Base-by-base conservation (phyloP, 805 yeast genomes). In the Jamesozyma rosinii region DNA sequence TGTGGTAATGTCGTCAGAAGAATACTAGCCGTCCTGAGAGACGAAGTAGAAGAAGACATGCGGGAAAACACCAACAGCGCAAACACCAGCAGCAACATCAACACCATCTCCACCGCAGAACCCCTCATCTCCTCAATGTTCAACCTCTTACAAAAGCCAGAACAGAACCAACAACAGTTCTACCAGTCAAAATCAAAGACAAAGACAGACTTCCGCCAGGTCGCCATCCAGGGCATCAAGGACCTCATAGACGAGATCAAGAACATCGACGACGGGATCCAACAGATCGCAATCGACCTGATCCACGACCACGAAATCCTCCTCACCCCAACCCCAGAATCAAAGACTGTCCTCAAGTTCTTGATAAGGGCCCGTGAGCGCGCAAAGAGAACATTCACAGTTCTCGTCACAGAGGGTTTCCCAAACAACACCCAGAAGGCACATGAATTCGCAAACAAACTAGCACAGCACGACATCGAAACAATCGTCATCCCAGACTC, bases 401-500 rank as follows among this genome's bases (percentile, higher is more conserved):
- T 94, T 9, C 68, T 86, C 45, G 92, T 92, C 29, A 84, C 96
- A 1, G 98, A 92, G 63, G 79, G 81, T 43, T 90, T 78, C 63
- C 99, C 99, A 20, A 92, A 88, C 63, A 88, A 81, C 50, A 79
- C 84, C n/a, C 69, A 70, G 20, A 69, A 69, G 19, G 86, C 97
- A 1, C 95, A 86, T 54, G 68, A 68, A 46, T 86, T 90, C 59
- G 95, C 92, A 19, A 77, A 78, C 54, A 76, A 75, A 44, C 72
- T 92, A 49, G 82, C 95, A 1, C 82, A 79, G 44, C 87, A 90
- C 44, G 85, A 89, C 42, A 86, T 92, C 37, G 95, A 88, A 49
- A 81, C 96, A 1, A 83, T 89, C 2, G 75, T 92, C 43, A 83
- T 92, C 30, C 97, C 98, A 1, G 99, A 92, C 59, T 75, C 95